Evolutionary conservation across 495 filamentous ascomycete genomes (phyloP), one percentile per base, ranked within the genome.

Genomic region (Annulohypoxylon maeteangense): DNA sequence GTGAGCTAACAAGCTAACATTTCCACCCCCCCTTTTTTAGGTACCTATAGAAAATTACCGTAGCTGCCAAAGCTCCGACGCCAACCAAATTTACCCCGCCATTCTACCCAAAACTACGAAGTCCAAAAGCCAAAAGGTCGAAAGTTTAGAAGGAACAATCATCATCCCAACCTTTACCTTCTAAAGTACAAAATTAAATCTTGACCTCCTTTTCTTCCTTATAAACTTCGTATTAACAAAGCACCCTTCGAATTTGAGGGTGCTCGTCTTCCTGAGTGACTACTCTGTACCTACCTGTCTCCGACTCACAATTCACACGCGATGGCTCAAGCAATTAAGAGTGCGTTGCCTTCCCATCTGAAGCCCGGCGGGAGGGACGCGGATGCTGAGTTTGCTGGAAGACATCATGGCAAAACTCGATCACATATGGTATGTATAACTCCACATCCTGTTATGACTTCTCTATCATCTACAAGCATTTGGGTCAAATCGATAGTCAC

Each of bases 361-460:
- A 92, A 91, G 84, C 83, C 88, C 53, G 82, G 83, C 53, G 82
- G 79, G 22, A 77, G 81, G 62, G 83, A 75, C n/a, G 58, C 72
- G 12, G 90, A 89, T 66, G 76, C 73, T 36, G 79, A 86, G 71
- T 84, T 86, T 50, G 77, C 81, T 76, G 84, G 87, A 72, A 92
- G 92, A 82, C 94, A 97, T 78, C 94, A 98, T 81, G 94, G 93
- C 74, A 98, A 98, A 88, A 90, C 93, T 59, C 92, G 94, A 78
- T 96, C 93, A 36, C 94, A 97, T 81, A 92, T 98, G 91, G 94
- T 97, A 82, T 90, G 94, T 44, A 44, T 44, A 44, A 7, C 40
- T 93, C 29, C 14, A n/a, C 14, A 14, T 2, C 12, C n/a, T n/a
- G 7, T 5, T n/a, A 20, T 27, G 20, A n/a, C 31, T 18, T 53